Evolutionary conservation across 176 grass and related monocot species (phyloP), one percentile per base, ranked within the genome.

Genomic region (Zea luxurians): DNA sequence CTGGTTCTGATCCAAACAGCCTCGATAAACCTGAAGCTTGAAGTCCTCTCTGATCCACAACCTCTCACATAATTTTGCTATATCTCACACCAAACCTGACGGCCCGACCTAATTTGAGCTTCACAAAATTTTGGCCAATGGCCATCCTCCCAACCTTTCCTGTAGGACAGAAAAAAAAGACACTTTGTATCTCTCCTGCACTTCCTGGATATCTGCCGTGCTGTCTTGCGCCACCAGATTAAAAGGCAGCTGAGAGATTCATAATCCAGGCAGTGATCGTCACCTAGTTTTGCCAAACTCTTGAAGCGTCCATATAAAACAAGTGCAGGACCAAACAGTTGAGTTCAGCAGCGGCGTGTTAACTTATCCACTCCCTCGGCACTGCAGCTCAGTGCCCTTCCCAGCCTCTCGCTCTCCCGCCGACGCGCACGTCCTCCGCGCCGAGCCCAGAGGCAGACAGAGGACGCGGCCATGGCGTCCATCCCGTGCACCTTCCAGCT

Each of bases 401-500:
- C 64, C 82, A 79, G 75, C 77, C 82, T 89, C 87, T 77, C 71
- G 76, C 82, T 81, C 85, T 61, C 47, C 76, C 62, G 55, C 27
- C 27, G 27, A 46, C 59, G 48, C 17, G 45, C 48, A 49, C 75
- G 42, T 15, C 55, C 59, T 5, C 37, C 52, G 5, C 69, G 4
- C 10, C 43, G 2, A 71, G 38, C 74, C 54, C 11, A 27, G 17
- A 46, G 16, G 7, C 18, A 52, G 7, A 7, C 10, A 41, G 67
- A 37, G 72, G 37, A 8, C n/a, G 50, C 48, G 38, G 50, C 59
- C 80, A 93, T 93, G 91, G 85, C 88, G 21, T 90, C 91, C 78
- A 85, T 93, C 53, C 73, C 82, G 76, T 93, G 85, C 81, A 78
- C 88, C 83, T 49, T 90, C 86, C 83, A 77, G 71, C 80, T 89